phyloP scores from a whole-genome alignment of 1,284 basidiomycete species.

The Thecaphora thlaspeos region DNA sequence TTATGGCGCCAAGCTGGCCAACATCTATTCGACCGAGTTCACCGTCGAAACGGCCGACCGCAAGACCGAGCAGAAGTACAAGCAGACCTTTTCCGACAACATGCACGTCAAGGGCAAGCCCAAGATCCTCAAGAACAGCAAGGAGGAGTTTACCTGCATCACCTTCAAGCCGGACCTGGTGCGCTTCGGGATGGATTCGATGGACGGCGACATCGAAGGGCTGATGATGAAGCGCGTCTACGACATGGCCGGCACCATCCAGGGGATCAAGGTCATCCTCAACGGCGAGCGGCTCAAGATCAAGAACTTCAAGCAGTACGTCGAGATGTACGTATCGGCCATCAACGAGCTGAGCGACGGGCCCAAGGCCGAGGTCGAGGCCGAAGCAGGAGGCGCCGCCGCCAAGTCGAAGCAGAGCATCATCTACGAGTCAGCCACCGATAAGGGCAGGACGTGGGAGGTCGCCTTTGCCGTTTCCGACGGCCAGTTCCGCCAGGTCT shows the following conservation, averaged over 20 bases:
- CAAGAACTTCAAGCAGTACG: constrained; percentile 96
- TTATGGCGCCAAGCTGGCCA: constrained; percentile 92
- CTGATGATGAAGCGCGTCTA: constrained; percentile 93
- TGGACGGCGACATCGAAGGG: constrained; percentile 87
- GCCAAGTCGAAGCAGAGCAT: constrained; percentile 70
- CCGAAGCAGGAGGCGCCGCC: constrained; percentile 9
- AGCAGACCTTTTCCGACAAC: constrained; percentile 90
- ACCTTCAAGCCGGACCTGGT: constrained; percentile 90
- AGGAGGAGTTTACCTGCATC: constrained; percentile 85
- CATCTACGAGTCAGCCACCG: constrained; percentile 76
- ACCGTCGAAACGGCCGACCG: constrained; percentile 96
- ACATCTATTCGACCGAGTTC: constrained; percentile 97
- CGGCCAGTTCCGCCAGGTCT: constrained; percentile 76
- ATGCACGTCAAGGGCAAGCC: constrained; percentile 84
- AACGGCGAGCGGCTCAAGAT: constrained; percentile 90
- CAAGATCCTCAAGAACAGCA: constrained; percentile 78
- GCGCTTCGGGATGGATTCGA: constrained; percentile 86
- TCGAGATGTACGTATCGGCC: constrained; percentile 75
- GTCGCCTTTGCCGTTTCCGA: constrained; percentile 92
- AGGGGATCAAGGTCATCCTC: constrained; percentile 87
- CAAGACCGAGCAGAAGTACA: constrained; percentile 83
- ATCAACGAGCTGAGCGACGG: constrained; percentile 57
- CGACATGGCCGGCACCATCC: constrained; percentile 93
- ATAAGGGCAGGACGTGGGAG: constrained; percentile 75
- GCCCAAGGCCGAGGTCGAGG: constrained; percentile 32